These are phyloP conservation scores for Taphrina sp. DNA, from an alignment of 1,139 yeast genomes.

Conservation along the genomic window DNA sequence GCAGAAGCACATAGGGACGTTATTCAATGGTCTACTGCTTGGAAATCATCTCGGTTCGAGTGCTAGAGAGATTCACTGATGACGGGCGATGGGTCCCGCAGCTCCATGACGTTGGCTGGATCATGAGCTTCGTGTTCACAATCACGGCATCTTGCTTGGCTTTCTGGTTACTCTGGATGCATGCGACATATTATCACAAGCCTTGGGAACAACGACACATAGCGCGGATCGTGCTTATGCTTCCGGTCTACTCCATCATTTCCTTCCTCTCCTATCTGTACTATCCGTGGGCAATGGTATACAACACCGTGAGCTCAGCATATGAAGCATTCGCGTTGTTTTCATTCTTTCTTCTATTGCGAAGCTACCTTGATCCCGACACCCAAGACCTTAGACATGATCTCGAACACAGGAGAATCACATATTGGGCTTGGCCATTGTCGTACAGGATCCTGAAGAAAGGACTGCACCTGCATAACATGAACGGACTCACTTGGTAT, in stretches of 20 bases:
- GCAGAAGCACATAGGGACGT: too few species aligned
- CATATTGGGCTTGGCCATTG: constrained; percentile 22
- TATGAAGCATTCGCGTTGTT: constrained; percentile 20
- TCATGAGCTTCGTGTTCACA: neutral
- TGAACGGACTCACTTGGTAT: constrained; percentile 14
- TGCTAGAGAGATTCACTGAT: neutral
- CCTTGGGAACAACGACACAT: constrained; percentile 23
- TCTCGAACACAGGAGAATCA: neutral
- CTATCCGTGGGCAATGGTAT: constrained; percentile 19
- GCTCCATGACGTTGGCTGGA: constrained; percentile 13
- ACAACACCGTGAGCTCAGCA: constrained; percentile 13
- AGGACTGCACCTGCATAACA: neutral
- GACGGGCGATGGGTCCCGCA: neutral
- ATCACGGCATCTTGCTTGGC: constrained; percentile 4
- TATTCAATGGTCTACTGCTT: too few species aligned
- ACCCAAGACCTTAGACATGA: constrained; percentile 7
- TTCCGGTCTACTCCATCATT: constrained; percentile 14
- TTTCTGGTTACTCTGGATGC: constrained; percentile 11
- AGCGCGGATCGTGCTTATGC: constrained; percentile 11
- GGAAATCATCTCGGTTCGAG: neutral
- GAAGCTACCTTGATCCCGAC: constrained; percentile 16
- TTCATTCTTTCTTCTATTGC: constrained; percentile 14
- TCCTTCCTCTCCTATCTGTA: constrained; percentile 11
- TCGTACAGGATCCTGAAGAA: neutral
- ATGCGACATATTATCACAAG: constrained; percentile 19